phyloP scores from a whole-genome alignment of 805 yeast species.

The Yarrowia divulgata region DNA sequence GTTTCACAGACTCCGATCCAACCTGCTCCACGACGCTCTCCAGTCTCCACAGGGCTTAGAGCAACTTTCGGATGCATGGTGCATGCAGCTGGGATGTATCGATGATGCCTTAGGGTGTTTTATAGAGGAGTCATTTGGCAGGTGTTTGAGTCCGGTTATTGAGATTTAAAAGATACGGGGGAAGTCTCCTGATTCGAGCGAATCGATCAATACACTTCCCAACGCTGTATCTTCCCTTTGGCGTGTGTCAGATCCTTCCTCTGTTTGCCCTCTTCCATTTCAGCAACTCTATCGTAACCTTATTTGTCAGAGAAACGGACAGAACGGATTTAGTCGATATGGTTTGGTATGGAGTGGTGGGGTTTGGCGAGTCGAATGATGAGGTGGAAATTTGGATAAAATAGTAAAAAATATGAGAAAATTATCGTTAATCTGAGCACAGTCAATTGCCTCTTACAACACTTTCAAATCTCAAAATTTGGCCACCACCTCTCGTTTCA shows the following conservation, averaged over 20 bases:
- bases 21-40: constrained; percentile 6
- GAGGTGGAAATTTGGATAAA: neutral
- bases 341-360: too few relatives aligned
- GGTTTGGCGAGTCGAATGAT: too few relatives aligned
- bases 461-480: too few relatives aligned
- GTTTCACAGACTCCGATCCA: neutral
- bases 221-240: neutral
- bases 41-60: constrained; percentile 7
- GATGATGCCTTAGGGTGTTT: neutral
- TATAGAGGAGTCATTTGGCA: neutral
- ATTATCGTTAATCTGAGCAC: too few relatives aligned
- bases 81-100: neutral
- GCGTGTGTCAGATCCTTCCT: neutral
- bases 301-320: neutral
- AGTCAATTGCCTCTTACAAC: too few relatives aligned
- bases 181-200: neutral
- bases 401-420: neutral
- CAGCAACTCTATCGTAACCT: constrained; percentile 24
- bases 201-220: neutral
- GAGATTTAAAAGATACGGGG: neutral
- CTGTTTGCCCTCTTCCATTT: neutral
- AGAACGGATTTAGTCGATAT: neutral
- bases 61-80: constrained; percentile 7
- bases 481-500: too few relatives aligned
- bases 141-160: neutral